Conservation (phyloP, 2,329 filamentous ascomycete genomes). For the Aureobasidium uvarum region DNA sequence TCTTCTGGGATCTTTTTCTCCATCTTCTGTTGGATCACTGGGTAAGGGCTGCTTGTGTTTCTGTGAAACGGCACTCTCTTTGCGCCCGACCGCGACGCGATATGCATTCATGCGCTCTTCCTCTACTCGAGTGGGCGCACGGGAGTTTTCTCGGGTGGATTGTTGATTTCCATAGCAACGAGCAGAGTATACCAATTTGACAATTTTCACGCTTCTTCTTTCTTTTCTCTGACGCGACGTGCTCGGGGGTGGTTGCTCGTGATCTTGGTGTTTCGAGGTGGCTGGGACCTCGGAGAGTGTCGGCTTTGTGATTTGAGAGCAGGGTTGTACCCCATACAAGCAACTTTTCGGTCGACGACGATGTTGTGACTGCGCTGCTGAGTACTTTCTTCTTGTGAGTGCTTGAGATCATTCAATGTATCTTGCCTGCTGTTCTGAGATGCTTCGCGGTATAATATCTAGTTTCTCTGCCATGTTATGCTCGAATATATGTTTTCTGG, state of each 20-base stretch:
- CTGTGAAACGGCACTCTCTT: background rate
- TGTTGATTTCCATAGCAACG: background rate
- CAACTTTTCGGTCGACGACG: slow-evolving; percentile 4
- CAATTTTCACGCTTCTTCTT: background rate
- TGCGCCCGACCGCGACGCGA: background rate
- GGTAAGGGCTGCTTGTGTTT: background rate
- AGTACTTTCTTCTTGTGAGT: background rate
- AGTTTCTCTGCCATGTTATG: background rate
- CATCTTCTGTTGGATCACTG: slow-evolving; percentile 3
- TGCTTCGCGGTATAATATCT: background rate
- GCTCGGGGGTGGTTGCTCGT: background rate
- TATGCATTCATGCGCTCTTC: slow-evolving; percentile 11
- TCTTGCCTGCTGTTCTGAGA: no score
- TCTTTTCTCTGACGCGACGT: background rate
- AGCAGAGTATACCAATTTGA: slow-evolving; percentile 11
- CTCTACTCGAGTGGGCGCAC: background rate
- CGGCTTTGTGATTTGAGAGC: background rate
- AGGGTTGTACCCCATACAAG: slow-evolving; percentile 18
- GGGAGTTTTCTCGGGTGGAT: background rate
- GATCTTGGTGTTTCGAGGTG: background rate
- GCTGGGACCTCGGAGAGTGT: background rate
- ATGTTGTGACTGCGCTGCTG: background rate
- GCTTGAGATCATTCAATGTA: background rate
- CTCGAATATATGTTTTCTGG: background rate
- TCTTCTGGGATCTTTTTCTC: background rate